Base-by-base conservation (phyloP, 2,329 filamentous ascomycete genomes). In the Pyricularia sp. region DNA sequence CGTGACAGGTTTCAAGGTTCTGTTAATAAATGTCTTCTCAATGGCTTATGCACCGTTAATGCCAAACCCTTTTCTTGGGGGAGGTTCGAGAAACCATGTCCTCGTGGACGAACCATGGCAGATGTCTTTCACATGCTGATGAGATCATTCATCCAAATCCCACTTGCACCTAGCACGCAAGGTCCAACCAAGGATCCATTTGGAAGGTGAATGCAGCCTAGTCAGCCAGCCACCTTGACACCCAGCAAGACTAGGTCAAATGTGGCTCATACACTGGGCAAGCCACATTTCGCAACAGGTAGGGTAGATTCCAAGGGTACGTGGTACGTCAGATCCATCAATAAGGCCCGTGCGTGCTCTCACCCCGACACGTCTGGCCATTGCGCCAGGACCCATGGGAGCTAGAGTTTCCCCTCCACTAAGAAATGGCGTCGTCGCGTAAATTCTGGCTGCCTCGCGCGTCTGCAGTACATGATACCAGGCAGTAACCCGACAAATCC, bases 361-460 rank as follows among this genome's bases (percentile, higher is more conserved):
- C 40, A 49, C 40, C 40, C 40, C 40, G 19, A 49, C 40, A 49
- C 40, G 40, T n/a, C 40, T 49, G 40, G 40, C 8, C 40, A 49
- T 49, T 49, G 40, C 40, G 16, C 40, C 40, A 49, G 40, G 40
- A n/a, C 40, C 35, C 40, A 19, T n/a, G 19, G 10, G 40, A 49
- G 40, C 40, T 49, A 49, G 40, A 49, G 40, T 49, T 62, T 62
- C 60, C 60, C 60, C 60, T 62, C 60, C 60, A 62, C 26, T 40
- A 62, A 33, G 60, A 62, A 22, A 62, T 62, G 60, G 60, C n/a
- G 60, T 49, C 40, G 40, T 62, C 60, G 60, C 60, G 60, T 62
- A 62, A 62, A 40, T 62, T 62, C 60, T 62, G 60, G 60, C 31
- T 44, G n/a, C n/a, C 31, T 62, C 60, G 60, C 60, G 60, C 60